Evolutionary conservation across 2,329 filamentous ascomycete genomes (phyloP).

Genomic region (Neonectria coccinea): DNA sequence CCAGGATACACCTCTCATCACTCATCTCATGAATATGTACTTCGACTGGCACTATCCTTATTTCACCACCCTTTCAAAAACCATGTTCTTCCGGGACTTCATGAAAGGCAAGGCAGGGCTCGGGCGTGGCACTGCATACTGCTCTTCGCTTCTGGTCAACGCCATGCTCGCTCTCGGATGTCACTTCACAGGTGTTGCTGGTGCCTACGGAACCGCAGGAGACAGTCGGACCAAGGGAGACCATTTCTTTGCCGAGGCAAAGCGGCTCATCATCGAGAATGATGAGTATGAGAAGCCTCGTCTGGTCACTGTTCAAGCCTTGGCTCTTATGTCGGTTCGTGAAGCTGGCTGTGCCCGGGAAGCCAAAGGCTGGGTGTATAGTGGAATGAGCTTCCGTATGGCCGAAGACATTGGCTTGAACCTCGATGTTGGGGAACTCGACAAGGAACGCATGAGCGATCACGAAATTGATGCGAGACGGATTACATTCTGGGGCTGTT

Average conservation of each 20-base stretch:
- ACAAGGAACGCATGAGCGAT: constrained; percentile 73
- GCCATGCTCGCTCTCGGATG: constrained; percentile 93
- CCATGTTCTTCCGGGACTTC: constrained; percentile 89
- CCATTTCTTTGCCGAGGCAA: constrained; percentile 95
- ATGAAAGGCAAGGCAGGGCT: constrained; percentile 72
- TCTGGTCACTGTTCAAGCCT: constrained; percentile 90
- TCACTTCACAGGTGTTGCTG: constrained; percentile 85
- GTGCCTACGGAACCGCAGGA: constrained; percentile 76
- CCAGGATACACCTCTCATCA: constrained; percentile 79
- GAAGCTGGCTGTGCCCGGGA: constrained; percentile 95
- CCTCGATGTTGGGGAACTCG: constrained; percentile 78
- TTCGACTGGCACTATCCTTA: constrained; percentile 98
- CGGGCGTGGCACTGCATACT: constrained; percentile 75
- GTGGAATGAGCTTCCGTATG: constrained; percentile 98
- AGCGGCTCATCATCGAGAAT: constrained; percentile 87
- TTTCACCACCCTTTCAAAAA: constrained; percentile 90
- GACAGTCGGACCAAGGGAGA: constrained; percentile 91
- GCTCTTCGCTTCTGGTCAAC: constrained; percentile 90
- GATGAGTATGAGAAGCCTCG: constrained; percentile 93
- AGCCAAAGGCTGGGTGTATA: constrained; percentile 98
- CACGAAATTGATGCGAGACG: constrained; percentile 88
- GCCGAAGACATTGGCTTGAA: constrained; percentile 94
- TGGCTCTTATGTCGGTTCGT: constrained; percentile 94
- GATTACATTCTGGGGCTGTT: constrained; percentile 98
- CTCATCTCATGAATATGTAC: constrained; percentile 95